A percentile compares a stretch with the other conserved stretches of the same genome.
These are phyloP conservation scores for Immersiella caudata DNA, from an alignment of 495 filamentous ascomycete species.

Conservation along the genomic window DNA sequence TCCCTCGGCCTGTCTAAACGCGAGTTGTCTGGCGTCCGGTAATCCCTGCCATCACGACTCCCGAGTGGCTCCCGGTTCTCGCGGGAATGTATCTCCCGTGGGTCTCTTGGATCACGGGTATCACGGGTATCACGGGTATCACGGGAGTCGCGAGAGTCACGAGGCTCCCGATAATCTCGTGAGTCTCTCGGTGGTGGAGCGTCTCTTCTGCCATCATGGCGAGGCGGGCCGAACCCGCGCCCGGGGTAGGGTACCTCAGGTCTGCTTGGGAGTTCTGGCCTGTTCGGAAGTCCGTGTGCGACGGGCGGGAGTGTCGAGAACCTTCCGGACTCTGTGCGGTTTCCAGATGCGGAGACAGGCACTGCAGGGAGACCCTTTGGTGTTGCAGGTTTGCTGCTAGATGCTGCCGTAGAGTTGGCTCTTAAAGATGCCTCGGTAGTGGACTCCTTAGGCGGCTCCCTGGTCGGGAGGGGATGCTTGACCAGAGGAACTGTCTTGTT, in stretches of 20 bases:
- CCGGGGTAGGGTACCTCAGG: slow-evolving; percentile 48
- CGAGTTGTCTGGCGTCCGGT: slow-evolving; percentile 31
- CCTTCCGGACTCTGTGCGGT: slow-evolving; percentile 38
- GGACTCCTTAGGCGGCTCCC: slow-evolving; percentile 22
- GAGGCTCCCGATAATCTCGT: slow-evolving; percentile 16
- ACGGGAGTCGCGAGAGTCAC: slow-evolving; percentile 41
- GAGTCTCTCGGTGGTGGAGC: slow-evolving; percentile 14
- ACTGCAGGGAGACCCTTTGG: slow-evolving; percentile 27
- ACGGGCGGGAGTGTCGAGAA: slow-evolving; percentile 41
- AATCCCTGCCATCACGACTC: slow-evolving; percentile 41
- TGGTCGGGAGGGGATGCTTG: slow-evolving; percentile 11
- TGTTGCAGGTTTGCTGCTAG: slow-evolving; percentile 22
- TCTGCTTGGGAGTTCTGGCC: slow-evolving; percentile 46
- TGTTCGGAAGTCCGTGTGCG: slow-evolving; percentile 40
- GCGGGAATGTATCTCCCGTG: slow-evolving; percentile 42
- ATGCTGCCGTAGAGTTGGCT: slow-evolving; percentile 10
- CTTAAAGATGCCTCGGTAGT: slow-evolving; percentile 14
- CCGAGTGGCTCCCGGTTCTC: slow-evolving; percentile 41
- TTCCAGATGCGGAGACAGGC: slow-evolving; percentile 18
- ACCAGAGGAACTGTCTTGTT: background rate
- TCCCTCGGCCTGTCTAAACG: slow-evolving; percentile 38
- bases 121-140: slow-evolving; percentile 37
- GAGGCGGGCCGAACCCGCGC: slow-evolving; percentile 40
- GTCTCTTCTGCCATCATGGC: slow-evolving; percentile 38
- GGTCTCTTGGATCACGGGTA: slow-evolving; percentile 25